Evolutionary conservation across 257 asterid genomes (phyloP).

Genomic region (Petrea volubilis): DNA sequence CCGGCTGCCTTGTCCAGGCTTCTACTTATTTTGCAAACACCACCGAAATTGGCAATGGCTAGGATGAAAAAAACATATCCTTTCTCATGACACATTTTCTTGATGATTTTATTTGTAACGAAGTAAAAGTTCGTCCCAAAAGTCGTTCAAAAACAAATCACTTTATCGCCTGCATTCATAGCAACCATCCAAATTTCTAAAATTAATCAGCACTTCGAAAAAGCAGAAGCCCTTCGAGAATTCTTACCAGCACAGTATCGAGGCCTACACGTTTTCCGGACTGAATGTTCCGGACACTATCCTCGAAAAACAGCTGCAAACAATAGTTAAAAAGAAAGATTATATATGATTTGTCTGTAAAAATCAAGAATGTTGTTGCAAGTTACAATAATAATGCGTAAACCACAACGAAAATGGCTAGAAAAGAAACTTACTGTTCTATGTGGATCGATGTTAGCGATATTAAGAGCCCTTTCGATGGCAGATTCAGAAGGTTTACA

Average conservation of each 20-base stretch:
- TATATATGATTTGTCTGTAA: neutral
- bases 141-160: too few species aligned
- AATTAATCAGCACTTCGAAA: too few species aligned
- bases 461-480: conserved; percentile 66
- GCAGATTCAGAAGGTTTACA: conserved; percentile 92
- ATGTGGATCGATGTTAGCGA: conserved; percentile 72
- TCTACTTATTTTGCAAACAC: too few species aligned
- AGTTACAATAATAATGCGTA: neutral
- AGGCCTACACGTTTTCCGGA: conserved; percentile 83
- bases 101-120: too few species aligned
- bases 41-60: too few species aligned
- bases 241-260: conserved; percentile 72
- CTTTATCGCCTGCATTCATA: too few species aligned
- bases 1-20: too few species aligned
- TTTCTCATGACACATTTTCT: too few species aligned
- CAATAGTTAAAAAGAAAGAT: neutral
- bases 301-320: conserved; percentile 86
- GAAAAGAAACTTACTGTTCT: conserved; percentile 59
- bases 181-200: too few species aligned
- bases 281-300: conserved; percentile 73
- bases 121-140: too few species aligned
- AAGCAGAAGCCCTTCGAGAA: neutral
- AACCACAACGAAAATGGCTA: neutral
- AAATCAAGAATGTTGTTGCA: neutral
- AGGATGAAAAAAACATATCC: too few species aligned